Base-by-base conservation (phyloP, 106 monocot species). In the Allium fistulosum region DNA sequence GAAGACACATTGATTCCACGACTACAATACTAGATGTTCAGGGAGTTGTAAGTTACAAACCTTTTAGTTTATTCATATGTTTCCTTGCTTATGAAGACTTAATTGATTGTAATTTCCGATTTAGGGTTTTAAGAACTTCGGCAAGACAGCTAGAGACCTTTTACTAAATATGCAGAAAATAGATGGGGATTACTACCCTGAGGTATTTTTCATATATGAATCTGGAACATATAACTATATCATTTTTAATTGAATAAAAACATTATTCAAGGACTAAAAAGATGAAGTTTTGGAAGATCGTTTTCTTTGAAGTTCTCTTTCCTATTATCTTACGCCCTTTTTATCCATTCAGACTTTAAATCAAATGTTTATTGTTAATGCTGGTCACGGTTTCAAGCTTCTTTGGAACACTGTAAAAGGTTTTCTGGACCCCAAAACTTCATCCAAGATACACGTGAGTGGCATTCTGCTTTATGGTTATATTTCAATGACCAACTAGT, bases 361-460 rank as follows among this genome's bases (percentile, higher is more conserved):
- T 63, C 85, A 86, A 57, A 81, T 90, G 85, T 90, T 86, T 48
- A 80, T 90, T 48, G 80, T 90, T 46, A 90, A 90, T 78, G 90
- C 85, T 67, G 85, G 85, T 55, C 67, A 70, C 65, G 83, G 80
- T 51, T 90, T 90, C 78, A 90, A 81, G 69, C 75, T 90, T 52
- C 76, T 90, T 17, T 90, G 90, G 90, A 83, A 78, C 67, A 76
- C 90, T 48, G 83, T 90, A 17, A 85, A 83, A 58, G 73, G 83
- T 45, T 85, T 86, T 68, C 73, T 86, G 63, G 90, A 90, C 70
- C 85, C 90, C 6, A 86, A 81, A 69, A 90, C 90, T 18, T 67
- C 71, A 59, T 61, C 90, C 57, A 90, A 90, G 77, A 90, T 90
- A 71, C 83, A 79, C 67, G 90, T 86, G 80, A 68, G 77, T 6